A percentile compares a stretch with the other conserved stretches of the same genome.
Conservation (phyloP, 371 early-diverging fungal genomes). For the Choanephora cucurbitarum region DNA sequence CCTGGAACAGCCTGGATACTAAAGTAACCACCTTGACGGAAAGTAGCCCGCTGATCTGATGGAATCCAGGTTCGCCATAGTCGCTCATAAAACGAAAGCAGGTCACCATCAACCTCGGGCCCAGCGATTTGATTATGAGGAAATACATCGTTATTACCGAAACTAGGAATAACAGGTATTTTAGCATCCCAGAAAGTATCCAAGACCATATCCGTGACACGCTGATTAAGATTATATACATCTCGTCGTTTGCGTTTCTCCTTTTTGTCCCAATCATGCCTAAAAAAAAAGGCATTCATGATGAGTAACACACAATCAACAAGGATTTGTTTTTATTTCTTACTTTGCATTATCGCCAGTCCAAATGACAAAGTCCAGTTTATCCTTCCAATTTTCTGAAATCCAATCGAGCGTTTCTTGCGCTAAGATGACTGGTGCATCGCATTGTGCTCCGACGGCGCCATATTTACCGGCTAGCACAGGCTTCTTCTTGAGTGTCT, state of each 20-base stretch:
- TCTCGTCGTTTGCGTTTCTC: slow-evolving; percentile 61
- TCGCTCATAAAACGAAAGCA: slow-evolving; percentile 43
- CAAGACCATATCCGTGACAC: slow-evolving; percentile 37
- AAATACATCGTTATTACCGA: slow-evolving; percentile 84
- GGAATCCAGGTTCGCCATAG: slow-evolving; percentile 68
- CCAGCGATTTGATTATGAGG: slow-evolving; percentile 65
- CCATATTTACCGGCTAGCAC: slow-evolving; percentile 35
- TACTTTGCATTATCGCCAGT: slow-evolving; percentile 81
- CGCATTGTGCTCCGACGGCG: slow-evolving; percentile 64
- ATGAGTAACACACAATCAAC: too few relatives aligned
- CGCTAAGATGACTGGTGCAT: slow-evolving; percentile 67
- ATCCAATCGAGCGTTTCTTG: slow-evolving; percentile 74
- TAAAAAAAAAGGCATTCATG: slow-evolving; percentile 19
- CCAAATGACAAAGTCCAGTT: slow-evolving; percentile 80
- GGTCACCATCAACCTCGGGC: slow-evolving; percentile 17
- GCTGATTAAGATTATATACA: slow-evolving; percentile 53
- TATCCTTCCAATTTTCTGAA: slow-evolving; percentile 50
- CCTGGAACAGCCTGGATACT: slow-evolving; percentile 52
- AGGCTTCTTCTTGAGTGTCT: slow-evolving; percentile 14
- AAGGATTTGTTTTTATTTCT: not conserved
- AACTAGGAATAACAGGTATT: slow-evolving; percentile 62
- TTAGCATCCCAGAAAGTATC: slow-evolving; percentile 30
- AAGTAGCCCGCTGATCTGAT: slow-evolving; percentile 52
- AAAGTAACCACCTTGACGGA: slow-evolving; percentile 74
- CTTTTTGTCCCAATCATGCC: slow-evolving; percentile 77